Conservation (phyloP, 2,329 filamentous ascomycete species). For the Phyllosticta citrichinensis region DNA sequence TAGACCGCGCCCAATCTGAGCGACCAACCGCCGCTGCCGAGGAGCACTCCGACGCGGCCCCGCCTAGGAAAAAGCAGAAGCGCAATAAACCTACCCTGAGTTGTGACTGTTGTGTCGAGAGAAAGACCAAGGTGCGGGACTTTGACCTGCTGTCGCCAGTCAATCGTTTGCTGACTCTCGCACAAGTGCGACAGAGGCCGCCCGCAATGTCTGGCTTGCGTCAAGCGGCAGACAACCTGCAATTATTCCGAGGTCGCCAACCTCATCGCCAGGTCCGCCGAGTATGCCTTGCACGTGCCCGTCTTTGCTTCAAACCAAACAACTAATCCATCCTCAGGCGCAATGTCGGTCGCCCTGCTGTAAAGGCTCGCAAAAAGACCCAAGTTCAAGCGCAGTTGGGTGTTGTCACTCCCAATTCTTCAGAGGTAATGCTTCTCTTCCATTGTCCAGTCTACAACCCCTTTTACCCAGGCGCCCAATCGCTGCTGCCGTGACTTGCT, state of each 20-base stretch:
- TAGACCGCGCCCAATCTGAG: neutral
- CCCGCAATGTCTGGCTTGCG: constrained; percentile 48
- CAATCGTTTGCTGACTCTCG: neutral
- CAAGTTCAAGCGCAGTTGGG: constrained; percentile 4
- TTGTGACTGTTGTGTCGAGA: constrained; percentile 69
- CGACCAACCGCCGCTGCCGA: neutral
- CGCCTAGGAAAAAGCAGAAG: constrained; percentile 57
- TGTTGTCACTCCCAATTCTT: constrained; percentile 7
- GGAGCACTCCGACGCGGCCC: neutral
- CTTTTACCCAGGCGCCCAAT: neutral
- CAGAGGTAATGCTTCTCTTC: constrained; percentile 4
- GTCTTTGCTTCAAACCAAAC: constrained; percentile 2
- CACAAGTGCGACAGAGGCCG: constrained; percentile 62
- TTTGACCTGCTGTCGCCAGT: neutral
- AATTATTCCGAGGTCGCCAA: constrained; percentile 69
- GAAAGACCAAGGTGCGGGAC: constrained; percentile 62
- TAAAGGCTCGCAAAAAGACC: constrained; percentile 7
- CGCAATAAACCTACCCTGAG: constrained; percentile 75
- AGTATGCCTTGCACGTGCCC: constrained; percentile 42
- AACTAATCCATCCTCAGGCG: constrained; percentile 10
- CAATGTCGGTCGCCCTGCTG: constrained; percentile 9
- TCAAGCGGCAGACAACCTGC: constrained; percentile 68
- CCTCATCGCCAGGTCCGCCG: constrained; percentile 46
- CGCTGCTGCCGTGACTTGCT: constrained; percentile 3
- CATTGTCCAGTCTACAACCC: neutral